Evolutionary conservation across 2,329 filamentous ascomycete species (phyloP).

Genomic region (Talaromyces sp.): DNA sequence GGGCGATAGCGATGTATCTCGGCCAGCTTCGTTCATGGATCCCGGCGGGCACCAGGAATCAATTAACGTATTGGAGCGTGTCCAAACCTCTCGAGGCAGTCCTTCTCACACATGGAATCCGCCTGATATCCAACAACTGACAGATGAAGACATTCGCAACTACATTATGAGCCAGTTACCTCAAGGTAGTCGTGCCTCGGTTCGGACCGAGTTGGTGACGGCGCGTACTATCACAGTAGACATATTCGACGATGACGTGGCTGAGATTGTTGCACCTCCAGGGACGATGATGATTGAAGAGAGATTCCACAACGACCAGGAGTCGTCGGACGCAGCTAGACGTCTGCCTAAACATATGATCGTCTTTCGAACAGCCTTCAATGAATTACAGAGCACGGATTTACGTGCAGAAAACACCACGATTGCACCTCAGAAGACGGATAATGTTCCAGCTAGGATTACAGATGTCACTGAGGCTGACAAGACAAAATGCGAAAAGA

Average conservation of each 20-base stretch:
- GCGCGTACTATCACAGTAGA: slow-evolving; percentile 50
- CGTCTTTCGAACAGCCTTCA: slow-evolving; percentile 47
- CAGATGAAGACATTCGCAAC: slow-evolving; percentile 47
- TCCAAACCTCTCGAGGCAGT: slow-evolving; percentile 27
- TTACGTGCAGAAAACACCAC: slow-evolving; percentile 28
- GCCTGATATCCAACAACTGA: slow-evolving; percentile 38
- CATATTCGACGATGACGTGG: slow-evolving; percentile 43
- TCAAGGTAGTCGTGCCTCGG: slow-evolving; percentile 43
- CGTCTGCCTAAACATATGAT: slow-evolving; percentile 44
- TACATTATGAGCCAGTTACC: slow-evolving; percentile 50
- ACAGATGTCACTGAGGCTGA: neutral
- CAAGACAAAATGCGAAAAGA: neutral
- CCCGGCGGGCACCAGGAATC: slow-evolving; percentile 37
- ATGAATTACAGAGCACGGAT: slow-evolving; percentile 39
- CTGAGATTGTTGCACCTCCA: slow-evolving; percentile 46
- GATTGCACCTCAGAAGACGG: neutral
- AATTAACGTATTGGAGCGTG: slow-evolving; percentile 43
- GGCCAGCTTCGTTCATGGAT: slow-evolving; percentile 53
- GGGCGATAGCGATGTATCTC: slow-evolving; percentile 50
- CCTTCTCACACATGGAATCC: slow-evolving; percentile 31
- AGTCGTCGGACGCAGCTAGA: slow-evolving; percentile 30
- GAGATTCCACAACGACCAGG: slow-evolving; percentile 51
- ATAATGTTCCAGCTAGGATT: neutral
- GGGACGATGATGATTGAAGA: slow-evolving; percentile 49
- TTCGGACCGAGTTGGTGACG: slow-evolving; percentile 44